A percentile compares a stretch with the other conserved stretches of the same genome.
These are phyloP conservation scores for Ceriops zippeliana DNA, from an alignment of 345 rosid species.

Conservation along the genomic window DNA sequence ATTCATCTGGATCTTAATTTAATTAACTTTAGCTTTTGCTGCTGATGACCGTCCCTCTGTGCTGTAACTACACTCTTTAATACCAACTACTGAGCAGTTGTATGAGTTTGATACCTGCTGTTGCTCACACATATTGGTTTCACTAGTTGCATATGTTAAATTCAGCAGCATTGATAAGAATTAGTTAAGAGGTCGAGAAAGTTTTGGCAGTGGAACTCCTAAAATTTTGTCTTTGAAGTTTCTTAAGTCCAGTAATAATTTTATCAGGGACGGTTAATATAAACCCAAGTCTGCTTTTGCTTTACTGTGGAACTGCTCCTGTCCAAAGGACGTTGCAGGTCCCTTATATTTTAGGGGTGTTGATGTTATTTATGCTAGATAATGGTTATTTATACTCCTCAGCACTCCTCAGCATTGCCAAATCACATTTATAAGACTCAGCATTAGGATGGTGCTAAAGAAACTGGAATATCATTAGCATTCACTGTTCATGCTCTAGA, in stretches of 20 bases:
- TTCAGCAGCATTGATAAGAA: too few relatives aligned
- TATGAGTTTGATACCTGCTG: too few relatives aligned
- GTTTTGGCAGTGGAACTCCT: not conserved
- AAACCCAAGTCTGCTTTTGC: slow-evolving; percentile 84
- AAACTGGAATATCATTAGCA: slow-evolving; percentile 90
- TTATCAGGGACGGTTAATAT: slow-evolving; percentile 85
- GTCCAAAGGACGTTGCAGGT: slow-evolving; percentile 93
- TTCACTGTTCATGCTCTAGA: slow-evolving; percentile 79
- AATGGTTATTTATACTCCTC: too few relatives aligned
- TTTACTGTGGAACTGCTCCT: slow-evolving; percentile 95
- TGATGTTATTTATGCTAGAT: too few relatives aligned
- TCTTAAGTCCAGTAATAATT: not conserved
- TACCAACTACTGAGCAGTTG: too few relatives aligned
- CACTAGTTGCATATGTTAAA: too few relatives aligned
- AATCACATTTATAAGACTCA: slow-evolving; percentile 21
- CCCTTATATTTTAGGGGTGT: not conserved
- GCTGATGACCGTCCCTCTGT: too few relatives aligned
- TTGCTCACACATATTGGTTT: too few relatives aligned
- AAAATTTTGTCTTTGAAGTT: not conserved
- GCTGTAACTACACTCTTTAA: too few relatives aligned
- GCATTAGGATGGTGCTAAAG: slow-evolving; percentile 75
- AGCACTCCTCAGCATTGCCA: not conserved
- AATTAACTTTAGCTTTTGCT: too few relatives aligned
- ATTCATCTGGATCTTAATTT: too few relatives aligned
- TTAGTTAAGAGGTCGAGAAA: too few relatives aligned